A percentile compares a stretch with the other conserved stretches of the same genome.
These are phyloP conservation scores for Pseudophaeomoniella oleicola DNA, from an alignment of 2,329 filamentous ascomycete species.

Conservation along the genomic window DNA sequence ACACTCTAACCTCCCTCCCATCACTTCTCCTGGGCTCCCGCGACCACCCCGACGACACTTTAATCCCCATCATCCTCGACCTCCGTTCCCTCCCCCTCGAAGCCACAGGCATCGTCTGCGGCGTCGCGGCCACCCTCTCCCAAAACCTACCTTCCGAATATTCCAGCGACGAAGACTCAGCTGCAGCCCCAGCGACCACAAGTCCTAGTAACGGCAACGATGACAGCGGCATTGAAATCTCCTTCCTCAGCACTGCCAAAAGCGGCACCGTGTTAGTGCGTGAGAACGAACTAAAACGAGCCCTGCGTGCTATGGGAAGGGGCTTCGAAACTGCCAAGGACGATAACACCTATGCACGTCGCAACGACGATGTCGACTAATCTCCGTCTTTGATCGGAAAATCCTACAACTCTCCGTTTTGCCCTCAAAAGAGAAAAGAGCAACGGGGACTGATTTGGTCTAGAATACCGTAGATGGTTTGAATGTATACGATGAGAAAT, in stretches of 20 bases:
- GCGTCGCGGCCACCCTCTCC: constrained; percentile 71
- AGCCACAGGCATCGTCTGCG: constrained; percentile 88
- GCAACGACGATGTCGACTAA: no score
- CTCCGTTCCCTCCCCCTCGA: constrained; percentile 67
- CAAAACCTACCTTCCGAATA: no score
- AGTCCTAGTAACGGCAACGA: constrained; percentile 26
- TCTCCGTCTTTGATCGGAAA: no score
- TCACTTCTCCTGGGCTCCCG: constrained; percentile 14
- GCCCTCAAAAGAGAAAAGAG: no score
- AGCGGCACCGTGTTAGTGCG: constrained; percentile 81
- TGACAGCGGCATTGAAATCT: constrained; percentile 57
- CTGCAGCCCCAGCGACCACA: no score
- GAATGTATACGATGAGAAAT: no score
- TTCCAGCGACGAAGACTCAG: no score
- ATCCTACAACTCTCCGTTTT: no score
- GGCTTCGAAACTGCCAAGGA: constrained; percentile 6
- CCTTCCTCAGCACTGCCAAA: constrained; percentile 75
- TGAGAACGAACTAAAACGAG: constrained; percentile 57
- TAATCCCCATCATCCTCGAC: constrained; percentile 81
- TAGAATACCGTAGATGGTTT: no score
- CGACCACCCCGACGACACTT: constrained; percentile 32
- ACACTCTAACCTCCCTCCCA: constrained; percentile 20
- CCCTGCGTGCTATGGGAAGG: constrained; percentile 51
- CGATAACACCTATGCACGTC: no score
- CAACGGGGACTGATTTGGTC: no score